These are phyloP conservation scores for Triticum turgidum DNA, from an alignment of 176 grass and related monocot genomes.

Conservation along the genomic window DNA sequence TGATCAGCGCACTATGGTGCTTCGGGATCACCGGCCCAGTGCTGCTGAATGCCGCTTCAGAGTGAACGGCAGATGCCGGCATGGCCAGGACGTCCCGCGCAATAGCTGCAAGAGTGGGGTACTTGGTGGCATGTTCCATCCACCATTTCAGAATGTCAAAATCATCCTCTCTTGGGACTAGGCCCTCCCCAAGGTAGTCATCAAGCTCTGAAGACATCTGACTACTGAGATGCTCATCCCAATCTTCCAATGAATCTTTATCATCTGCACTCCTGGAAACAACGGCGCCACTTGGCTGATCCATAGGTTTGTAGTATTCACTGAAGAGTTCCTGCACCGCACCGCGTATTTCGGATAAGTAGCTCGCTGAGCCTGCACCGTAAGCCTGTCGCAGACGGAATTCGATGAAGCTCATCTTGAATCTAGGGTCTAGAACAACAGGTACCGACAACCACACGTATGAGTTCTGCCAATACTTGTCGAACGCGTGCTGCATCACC, in stretches of 20 bases:
- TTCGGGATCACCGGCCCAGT: conserved; percentile 44
- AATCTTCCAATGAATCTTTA: conserved; percentile 47
- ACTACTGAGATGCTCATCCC: conserved; percentile 45
- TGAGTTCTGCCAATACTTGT: conserved; percentile 40
- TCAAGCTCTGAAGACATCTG: conserved; percentile 45
- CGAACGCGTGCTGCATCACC: conserved; percentile 31
- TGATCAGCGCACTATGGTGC: conserved; percentile 37
- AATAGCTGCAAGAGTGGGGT: conserved; percentile 37
- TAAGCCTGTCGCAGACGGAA: conserved; percentile 51
- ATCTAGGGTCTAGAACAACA: conserved; percentile 56
- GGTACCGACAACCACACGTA: conserved; percentile 50
- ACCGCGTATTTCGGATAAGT: conserved; percentile 28
- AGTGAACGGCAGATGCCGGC: conserved; percentile 42
- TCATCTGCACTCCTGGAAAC: neutral
- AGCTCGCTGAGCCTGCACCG: conserved; percentile 28
- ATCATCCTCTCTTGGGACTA: conserved; percentile 52
- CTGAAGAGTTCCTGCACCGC: conserved; percentile 38
- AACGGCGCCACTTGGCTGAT: neutral
- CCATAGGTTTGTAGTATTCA: conserved; percentile 28
- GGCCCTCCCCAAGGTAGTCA: conserved; percentile 40
- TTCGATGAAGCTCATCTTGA: conserved; percentile 53
- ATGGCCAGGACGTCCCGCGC: conserved; percentile 40
- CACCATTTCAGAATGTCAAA: conserved; percentile 58
- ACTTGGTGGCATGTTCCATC: conserved; percentile 49
- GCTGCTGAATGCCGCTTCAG: conserved; percentile 33